phyloP scores from a whole-genome alignment of 306 rosid species.

The Oxytropis ochrocephala region DNA sequence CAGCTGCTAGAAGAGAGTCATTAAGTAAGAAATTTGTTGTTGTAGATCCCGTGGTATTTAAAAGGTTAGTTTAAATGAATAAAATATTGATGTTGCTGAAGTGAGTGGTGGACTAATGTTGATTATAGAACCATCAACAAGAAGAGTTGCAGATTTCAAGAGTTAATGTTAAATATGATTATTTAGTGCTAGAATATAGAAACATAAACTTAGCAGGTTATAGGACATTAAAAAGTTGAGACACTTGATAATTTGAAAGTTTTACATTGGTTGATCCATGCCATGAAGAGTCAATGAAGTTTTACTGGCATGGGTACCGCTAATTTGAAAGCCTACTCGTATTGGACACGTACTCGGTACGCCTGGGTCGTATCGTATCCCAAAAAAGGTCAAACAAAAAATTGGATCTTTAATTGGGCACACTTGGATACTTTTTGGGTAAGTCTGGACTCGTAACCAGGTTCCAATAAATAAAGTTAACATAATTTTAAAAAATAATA shows the following conservation, averaged over 20 bases:
- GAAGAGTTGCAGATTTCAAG: background rate
- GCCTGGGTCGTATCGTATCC: too few relatives aligned
- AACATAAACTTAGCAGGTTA: background rate
- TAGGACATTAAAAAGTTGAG: background rate
- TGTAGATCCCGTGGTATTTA: background rate
- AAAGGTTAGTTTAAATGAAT: constrained; percentile 1
- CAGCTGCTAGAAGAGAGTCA: background rate
- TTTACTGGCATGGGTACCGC: background rate
- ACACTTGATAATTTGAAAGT: background rate
- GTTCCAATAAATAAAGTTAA: too few relatives aligned
- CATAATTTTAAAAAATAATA: too few relatives aligned
- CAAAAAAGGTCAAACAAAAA: too few relatives aligned
- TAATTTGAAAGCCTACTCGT: too few relatives aligned
- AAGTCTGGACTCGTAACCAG: too few relatives aligned
- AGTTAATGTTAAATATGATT: background rate
- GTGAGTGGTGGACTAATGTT: background rate
- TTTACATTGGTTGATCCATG: background rate
- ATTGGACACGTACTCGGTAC: too few relatives aligned
- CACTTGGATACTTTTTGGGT: too few relatives aligned
- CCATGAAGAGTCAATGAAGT: background rate
- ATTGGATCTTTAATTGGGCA: too few relatives aligned
- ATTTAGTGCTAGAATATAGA: background rate
- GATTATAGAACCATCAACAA: background rate
- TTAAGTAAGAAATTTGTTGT: background rate
- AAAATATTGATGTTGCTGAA: background rate